phyloP scores from a whole-genome alignment of 495 filamentous ascomycete genomes.

The Neurospora tetrasperma region DNA sequence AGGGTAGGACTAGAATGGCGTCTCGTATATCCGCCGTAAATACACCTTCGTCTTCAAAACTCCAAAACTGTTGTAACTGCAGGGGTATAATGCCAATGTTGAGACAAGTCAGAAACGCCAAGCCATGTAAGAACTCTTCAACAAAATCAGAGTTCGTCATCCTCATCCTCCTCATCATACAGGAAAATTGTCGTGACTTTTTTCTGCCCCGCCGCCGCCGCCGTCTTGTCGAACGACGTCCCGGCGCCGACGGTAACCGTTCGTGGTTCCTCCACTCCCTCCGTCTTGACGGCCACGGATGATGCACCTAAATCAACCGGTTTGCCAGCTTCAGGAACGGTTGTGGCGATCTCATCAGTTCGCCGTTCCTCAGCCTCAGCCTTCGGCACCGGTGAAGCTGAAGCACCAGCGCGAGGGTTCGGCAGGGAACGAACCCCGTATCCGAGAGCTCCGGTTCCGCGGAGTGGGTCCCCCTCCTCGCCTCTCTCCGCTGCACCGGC shows the following conservation, averaged over 20 bases:
- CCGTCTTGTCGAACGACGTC: background rate
- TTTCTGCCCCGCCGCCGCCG: background rate
- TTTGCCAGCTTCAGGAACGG: background rate
- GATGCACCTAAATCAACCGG: background rate
- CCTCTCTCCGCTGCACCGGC: background rate
- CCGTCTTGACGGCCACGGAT: background rate
- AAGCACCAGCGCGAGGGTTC: background rate
- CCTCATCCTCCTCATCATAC: constrained; percentile 3
- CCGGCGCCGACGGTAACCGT: background rate
- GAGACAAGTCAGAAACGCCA: background rate
- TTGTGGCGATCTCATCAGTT: background rate
- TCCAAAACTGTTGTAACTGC: background rate
- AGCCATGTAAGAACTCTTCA: background rate
- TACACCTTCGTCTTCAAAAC: background rate
- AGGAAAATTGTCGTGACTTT: background rate
- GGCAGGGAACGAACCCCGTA: background rate
- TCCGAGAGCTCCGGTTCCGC: background rate
- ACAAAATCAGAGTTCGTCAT: constrained; percentile 13
- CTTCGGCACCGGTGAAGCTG: background rate
- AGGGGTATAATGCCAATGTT: background rate
- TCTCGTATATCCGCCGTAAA: background rate
- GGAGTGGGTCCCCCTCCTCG: background rate
- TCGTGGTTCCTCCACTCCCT: background rate
- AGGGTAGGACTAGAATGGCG: background rate
- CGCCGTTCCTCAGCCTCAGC: background rate